These are phyloP conservation scores for Crepidotus variabilis DNA, from an alignment of 768 basidiomycete species.

Conservation along the genomic window DNA sequence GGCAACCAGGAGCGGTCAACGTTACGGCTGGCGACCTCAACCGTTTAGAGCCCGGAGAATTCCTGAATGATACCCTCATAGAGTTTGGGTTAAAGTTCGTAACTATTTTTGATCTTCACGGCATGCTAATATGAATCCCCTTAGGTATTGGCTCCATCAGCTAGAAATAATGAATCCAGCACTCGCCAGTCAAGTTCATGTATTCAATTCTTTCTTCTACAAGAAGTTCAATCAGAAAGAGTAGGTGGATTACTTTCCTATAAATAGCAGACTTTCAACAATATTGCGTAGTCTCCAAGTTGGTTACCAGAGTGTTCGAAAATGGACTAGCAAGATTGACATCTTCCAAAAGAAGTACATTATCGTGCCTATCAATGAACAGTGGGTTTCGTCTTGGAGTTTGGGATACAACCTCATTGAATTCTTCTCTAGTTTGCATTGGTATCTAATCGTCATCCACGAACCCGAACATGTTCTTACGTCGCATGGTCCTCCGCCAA, in stretches of 20 bases:
- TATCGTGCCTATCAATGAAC: constrained; percentile 94
- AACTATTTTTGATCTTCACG: not conserved
- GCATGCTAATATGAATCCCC: not conserved
- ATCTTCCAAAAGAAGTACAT: constrained; percentile 91
- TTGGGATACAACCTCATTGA: not conserved
- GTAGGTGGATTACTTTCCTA: constrained; percentile 39
- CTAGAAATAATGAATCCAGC: constrained; percentile 52
- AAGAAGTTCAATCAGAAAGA: constrained; percentile 75
- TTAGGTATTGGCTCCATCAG: constrained; percentile 67
- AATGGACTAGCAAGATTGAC: constrained; percentile 91
- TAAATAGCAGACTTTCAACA: not conserved
- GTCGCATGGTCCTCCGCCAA: constrained; percentile 11
- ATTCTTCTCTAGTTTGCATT: constrained; percentile 66
- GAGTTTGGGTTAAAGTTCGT: constrained; percentile 93
- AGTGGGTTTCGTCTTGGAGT: constrained; percentile 47
- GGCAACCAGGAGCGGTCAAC: constrained; percentile 69
- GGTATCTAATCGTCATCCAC: constrained; percentile 95
- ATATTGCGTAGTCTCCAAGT: constrained; percentile 32
- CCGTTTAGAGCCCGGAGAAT: constrained; percentile 77
- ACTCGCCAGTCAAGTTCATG: constrained; percentile 71
- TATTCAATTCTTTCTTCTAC: constrained; percentile 98
- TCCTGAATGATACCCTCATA: constrained; percentile 93
- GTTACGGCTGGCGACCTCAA: constrained; percentile 76
- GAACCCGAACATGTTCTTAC: constrained; percentile 66
- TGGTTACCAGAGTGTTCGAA: constrained; percentile 81